Evolutionary conservation across 352 stramenopile genomes (phyloP), one percentile per base, ranked within the genome.

Genomic region (Phytophthora pistaciae): DNA sequence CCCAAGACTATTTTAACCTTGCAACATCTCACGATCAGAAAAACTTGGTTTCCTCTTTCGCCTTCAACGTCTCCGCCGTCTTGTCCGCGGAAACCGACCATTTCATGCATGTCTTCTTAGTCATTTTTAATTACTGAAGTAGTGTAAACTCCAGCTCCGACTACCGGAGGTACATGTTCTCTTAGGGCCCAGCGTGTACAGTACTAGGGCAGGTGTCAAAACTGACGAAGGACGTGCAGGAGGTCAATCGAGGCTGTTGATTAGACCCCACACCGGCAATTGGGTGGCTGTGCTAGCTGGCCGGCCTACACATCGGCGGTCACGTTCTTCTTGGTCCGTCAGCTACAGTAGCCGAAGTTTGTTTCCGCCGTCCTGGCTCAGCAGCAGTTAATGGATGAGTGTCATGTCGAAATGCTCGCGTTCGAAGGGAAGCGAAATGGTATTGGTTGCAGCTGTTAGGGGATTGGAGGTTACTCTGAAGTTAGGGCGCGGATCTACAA

Each of bases 311-410:
- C 54, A 48, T 14, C 54, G 21, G 23, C n/a, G 33, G 33, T 38
- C 56, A 23, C 27, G 21, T 25, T 57, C 59, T 59, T 20, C 46
- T 48, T 64, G 27, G 42, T 52, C 21, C 36, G 16, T 5, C 20
- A 21, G 18, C n/a, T 40, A n/a, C n/a, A n/a, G n/a, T n/a, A 40
- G 25, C 13, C 25, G 29, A 59, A 11, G 46, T 29, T 60, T 50
- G 21, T 25, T 18, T 33, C 16, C n/a, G 42, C 11, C 11, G 61
- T 57, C 65, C 65, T 61, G 65, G 56, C 65, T 72, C 65, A 67
- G 49, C 36, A 59, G 55, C 13, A 42, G 18, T 72, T 67, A 29
- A 67, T 72, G 65, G 65, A 67, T 72, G 58, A 33, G 25, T 56
- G 64, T 66, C 64, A 49, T 56, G 64, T 71, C 36, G 65, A 66